Base-by-base conservation (phyloP, 805 yeast species). In the Metschnikowia cerradonensis region DNA sequence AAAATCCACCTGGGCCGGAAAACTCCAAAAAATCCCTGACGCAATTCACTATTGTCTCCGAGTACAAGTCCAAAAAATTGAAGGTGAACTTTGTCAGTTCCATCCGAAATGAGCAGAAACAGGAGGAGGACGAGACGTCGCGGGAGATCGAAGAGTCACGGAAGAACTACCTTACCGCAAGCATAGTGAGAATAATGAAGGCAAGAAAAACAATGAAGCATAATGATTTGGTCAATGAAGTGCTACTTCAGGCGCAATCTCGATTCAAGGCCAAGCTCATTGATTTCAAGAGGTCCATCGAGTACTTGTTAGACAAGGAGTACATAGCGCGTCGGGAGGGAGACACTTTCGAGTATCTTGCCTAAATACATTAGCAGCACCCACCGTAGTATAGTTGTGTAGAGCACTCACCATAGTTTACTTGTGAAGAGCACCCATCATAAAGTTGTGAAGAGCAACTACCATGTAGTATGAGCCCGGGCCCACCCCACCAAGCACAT, bases 171-270 rank as follows among this genome's bases (percentile, higher is more conserved):
- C 75, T 94, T 60, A 88, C 90, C 63, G 97, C 98, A 2, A 88
- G 96, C 62, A 90, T 94, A 69, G 98, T 92, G 37, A 80, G 99
- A 61, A 88, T 92, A 63, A 94, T 92, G 98, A 92, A 92, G 73
- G 91, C 97, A 1, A 80, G 97, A 63, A 88, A 90, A 67, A 77
- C 76, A 41, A 74, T 89, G 60, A 81, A 82, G 56, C 97, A 91
- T 65, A 86, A 84, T 45, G 84, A 83, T 49, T 77, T 92, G 61
- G 84, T 90, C 39, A 88, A 86, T 60, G 98, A 92, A 67, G 92
- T 91, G 39, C 84, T 89, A 60, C 86, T 88, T 53, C 96, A 90
- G 65, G 82, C 96, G 3, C 84, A 83, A 57, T 75, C 81, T 45
- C 78, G 98, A 59, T 92, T 94, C 75, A 82, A 79, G 59, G 97